Evolutionary conservation across 176 grass and related monocot species (phyloP), one percentile per base, ranked within the genome.

Genomic region (Ensete ventricosum): DNA sequence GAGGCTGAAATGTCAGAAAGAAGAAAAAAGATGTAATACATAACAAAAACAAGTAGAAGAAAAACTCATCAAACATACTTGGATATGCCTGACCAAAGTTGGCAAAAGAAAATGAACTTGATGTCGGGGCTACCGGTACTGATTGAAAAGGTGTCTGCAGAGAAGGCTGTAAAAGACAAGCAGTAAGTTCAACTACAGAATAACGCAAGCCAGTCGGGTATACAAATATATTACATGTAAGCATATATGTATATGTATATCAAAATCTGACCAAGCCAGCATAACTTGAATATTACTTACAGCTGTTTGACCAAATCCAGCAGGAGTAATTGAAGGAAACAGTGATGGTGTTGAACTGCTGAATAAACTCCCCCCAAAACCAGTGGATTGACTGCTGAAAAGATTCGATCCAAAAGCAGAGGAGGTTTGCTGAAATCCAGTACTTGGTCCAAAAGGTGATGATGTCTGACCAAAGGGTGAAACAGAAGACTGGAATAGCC

Each of bases 61-160:
- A 67, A 14, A 55, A 23, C 70, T 20, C 75, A 3, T 60, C 79
- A 82, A 81, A 68, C 17, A 69, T 81, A 90, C 93, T 83, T 93
- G 83, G n/a, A 75, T 87, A 89, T 62, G 68, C 27, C 54, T 57
- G 72, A 82, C 84, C 85, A 54, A 87, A 87, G 62, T 80, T 80
- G 17, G 80, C 17, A 83, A 96, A 92, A 34, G 85, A 88, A 69
- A 96, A 92, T 16, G 68, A 59, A 76, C 24, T 89, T 54, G 79
- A 20, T 58, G 84, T 77, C 77, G 85, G 94, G 77, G 64, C 57
- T 65, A 79, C 74, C 7, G 81, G 54, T 79, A 87, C 23, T 73
- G 67, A 64, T 69, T 83, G 89, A 76, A 93, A 85, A 8, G 79
- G 81, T 72, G 77, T 63, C 54, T 86, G 21, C 52, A 54, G 48